phyloP scores from a whole-genome alignment of 2,329 filamentous ascomycete species.

The Penicillium hesseltinei region DNA sequence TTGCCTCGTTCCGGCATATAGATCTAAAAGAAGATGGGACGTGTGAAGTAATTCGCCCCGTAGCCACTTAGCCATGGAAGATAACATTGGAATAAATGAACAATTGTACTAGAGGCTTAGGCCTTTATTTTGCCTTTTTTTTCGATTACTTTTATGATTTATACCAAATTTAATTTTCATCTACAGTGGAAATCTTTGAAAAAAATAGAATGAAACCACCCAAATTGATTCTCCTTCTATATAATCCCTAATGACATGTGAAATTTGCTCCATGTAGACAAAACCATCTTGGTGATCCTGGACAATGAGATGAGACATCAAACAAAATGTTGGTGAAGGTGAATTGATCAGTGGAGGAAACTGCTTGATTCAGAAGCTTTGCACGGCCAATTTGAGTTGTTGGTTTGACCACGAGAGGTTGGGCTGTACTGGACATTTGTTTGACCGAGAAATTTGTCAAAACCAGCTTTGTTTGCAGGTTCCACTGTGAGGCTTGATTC shows the following conservation, averaged over 20 bases:
- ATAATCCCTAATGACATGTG: not conserved
- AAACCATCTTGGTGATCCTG: not conserved
- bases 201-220: not conserved
- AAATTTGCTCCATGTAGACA: not conserved
- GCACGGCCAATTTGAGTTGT: no score
- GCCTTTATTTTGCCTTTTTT: no score
- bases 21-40: no score
- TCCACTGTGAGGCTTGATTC: not conserved
- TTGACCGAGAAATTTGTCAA: not conserved
- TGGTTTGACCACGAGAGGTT: no score
- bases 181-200: not conserved
- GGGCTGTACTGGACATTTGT: not conserved
- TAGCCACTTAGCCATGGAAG: no score
- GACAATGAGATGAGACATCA: not conserved
- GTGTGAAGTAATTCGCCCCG: no score
- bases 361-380: not conserved
- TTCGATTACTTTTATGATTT: no score
- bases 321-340: not conserved
- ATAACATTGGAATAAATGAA: no score
- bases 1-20: no score
- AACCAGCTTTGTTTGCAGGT: not conserved
- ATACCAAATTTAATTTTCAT: no score
- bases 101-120: no score
- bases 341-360: not conserved
- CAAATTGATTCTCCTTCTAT: not conserved